Base-by-base conservation (phyloP, 2,329 filamentous ascomycete genomes). In the Cladosporium sp. region DNA sequence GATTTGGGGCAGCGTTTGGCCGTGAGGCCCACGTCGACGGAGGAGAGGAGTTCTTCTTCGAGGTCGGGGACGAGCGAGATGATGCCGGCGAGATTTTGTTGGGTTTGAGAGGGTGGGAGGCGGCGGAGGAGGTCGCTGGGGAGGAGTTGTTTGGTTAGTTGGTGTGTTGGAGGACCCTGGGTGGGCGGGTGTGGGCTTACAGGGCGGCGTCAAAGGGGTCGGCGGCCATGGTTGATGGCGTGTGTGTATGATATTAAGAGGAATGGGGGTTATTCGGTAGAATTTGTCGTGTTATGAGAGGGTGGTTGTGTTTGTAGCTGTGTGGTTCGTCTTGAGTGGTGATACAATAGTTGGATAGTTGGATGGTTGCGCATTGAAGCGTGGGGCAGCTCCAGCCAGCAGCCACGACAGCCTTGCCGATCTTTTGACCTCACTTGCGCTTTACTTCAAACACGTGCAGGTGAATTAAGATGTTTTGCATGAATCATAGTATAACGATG, bases 11-110 rank as follows among this genome's bases (percentile, higher is more conserved):
- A 97, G 58, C 88, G 86, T 62, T 86, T 84, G 56, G 94, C 80
- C 53, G 86, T 84, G 51, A 98, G 84, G 19, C 93, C 93, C 70
- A 97, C 92, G 72, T 98, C 93, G 61, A 98, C 93, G 19, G 92
- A 95, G 58, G 92, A 93, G 58, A 98, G 88, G 38, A 98, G 88
- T 69, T 98, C 93, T 78, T 98, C 93, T 64, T 92, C 93, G 53
- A 98, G 84, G 61, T 92, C 85, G 13, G 93, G 93, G 38, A 90
- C 86, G 56, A 98, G 85, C 50, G 79, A 77, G 71, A 95, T 93
- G 67, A 98, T 90, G 64, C 84, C 80, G 72, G 87, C 85, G 63
- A 98, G 86, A 75, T 98, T 94, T 55, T 80, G 72, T 64, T 90
- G 80, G 49, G 92, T 96, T 72, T 93, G 83, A 69, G 94, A 94